Evolutionary conservation across 108 stramenopile genomes (phyloP), one percentile per base, ranked within the genome.

Genomic region (Epithemia pelagica): DNA sequence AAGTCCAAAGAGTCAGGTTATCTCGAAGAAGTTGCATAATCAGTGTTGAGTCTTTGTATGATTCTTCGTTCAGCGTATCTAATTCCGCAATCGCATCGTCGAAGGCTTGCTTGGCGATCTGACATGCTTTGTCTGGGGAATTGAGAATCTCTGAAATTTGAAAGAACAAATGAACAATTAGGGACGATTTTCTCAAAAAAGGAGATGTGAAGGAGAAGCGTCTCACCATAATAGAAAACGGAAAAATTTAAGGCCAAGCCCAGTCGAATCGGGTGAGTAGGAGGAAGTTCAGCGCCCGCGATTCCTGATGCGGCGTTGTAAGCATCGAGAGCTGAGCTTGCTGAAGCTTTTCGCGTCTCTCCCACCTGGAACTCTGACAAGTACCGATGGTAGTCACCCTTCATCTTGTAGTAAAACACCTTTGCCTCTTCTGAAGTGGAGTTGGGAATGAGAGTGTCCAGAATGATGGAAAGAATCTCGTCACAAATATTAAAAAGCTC

Each of bases 331-430:
- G 99, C 99, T 18, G 94, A 79, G 28, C 87, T 84, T 57, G 97
- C 95, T 55, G 88, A 90, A 61, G 85, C 87, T 82, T 94, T 94
- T 67, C 96, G 93, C 32, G 73, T 72, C 28, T 94, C 92, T 27
- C 82, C 91, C 56, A 76, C 73, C 74, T 96, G 91, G 85, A 96
- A 97, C 78, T 96, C 95, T 57, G 95, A 95, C 54, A 97, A 79
- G 82, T 97, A 99, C 69, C 99, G 96, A 86, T 99, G 97, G 91
- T 99, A 99, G 78, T 99, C 99, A 25, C 98, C 99, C 95, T 98
- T 99, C 96, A 97, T 98, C 95, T 98, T 98, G 96, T 98, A 99
- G 86, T 93, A 93, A 80, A 99, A 99, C 57, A 99, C 99, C 94
- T 99, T 97, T 72, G 97, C 98, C 79, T 99, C 98, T 73, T 97